Percentiles rank a stretch among this genome's conserved stretches.
Conservation (phyloP, 2,329 filamentous ascomycete genomes). For the Penicillium sp. region DNA sequence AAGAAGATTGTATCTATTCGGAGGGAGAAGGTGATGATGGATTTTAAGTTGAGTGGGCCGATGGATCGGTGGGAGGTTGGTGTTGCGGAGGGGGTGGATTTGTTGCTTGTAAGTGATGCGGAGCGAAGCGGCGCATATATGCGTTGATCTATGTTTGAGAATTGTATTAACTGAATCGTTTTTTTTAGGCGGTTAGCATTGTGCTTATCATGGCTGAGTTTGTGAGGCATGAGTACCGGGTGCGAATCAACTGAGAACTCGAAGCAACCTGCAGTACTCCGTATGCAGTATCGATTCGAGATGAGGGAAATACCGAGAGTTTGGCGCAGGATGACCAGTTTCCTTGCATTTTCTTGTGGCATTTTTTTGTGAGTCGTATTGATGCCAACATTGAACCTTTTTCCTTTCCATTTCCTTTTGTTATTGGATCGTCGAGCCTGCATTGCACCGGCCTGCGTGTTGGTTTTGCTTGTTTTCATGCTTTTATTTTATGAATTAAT, state of each 20-base stretch:
- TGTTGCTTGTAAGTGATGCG: constrained; percentile 23
- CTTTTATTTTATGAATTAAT: too few relatives aligned
- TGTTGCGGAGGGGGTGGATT: constrained; percentile 27
- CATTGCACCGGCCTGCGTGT: too few relatives aligned
- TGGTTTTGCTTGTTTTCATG: too few relatives aligned
- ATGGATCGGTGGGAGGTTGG: constrained; percentile 26
- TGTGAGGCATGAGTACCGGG: constrained; percentile 16
- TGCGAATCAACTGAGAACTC: constrained; percentile 5
- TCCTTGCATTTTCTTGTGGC: too few relatives aligned
- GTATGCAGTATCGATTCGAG: too few relatives aligned
- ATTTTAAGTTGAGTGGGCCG: constrained; percentile 12
- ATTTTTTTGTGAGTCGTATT: too few relatives aligned
- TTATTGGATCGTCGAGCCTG: too few relatives aligned
- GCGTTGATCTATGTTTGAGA: neutral
- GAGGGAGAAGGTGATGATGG: constrained; percentile 14
- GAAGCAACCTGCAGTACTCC: too few relatives aligned
- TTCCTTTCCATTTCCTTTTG: too few relatives aligned
- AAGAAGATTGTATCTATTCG: constrained; percentile 22
- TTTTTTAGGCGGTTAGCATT: constrained; percentile 21
- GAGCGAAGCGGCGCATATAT: neutral
- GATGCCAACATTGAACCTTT: too few relatives aligned
- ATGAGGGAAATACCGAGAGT: too few relatives aligned
- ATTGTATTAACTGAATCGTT: neutral
- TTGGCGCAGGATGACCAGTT: too few relatives aligned
- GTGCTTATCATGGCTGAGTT: constrained; percentile 26